Evolutionary conservation across 805 yeast genomes (phyloP).

Genomic region (Candida parachauliodes): DNA sequence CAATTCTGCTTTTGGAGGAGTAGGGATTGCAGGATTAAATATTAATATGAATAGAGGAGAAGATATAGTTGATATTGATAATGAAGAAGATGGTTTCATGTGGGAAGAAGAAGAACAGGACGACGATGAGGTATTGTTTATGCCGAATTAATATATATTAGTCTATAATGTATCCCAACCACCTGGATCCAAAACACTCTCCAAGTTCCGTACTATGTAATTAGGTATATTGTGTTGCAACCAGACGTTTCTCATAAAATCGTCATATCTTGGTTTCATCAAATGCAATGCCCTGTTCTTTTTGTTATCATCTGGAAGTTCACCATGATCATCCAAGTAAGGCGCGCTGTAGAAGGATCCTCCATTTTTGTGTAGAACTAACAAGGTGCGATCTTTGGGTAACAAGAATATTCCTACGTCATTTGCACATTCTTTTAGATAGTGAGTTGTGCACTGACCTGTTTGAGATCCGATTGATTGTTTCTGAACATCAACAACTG

Average conservation of each 20-base stretch:
- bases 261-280: slow-evolving; percentile 58
- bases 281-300: slow-evolving; percentile 70
- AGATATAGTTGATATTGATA: neutral
- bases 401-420: slow-evolving; percentile 69
- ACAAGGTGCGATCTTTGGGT: slow-evolving; percentile 63
- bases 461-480: slow-evolving; percentile 47
- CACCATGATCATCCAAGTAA: slow-evolving; percentile 83
- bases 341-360: slow-evolving; percentile 88
- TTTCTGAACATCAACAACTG: slow-evolving; percentile 63
- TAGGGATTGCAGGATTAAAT: slow-evolving; percentile 15
- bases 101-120: slow-evolving; percentile 2
- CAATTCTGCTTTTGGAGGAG: slow-evolving; percentile 11
- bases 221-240: slow-evolving; percentile 75
- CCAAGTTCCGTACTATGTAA: slow-evolving; percentile 73
- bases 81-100: slow-evolving; percentile 4
- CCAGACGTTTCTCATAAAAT: slow-evolving; percentile 67
- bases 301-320: slow-evolving; percentile 68
- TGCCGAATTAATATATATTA: neutral
- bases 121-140: slow-evolving; percentile 3
- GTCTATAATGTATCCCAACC: slow-evolving; percentile 86
- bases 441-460: slow-evolving; percentile 83
- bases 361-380: slow-evolving; percentile 64
- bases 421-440: slow-evolving; percentile 56
- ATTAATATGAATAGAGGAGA: neutral
- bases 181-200: slow-evolving; percentile 77